These are phyloP conservation scores for Fusarium xylarioides DNA, from an alignment of 2,329 filamentous ascomycete species.

Conservation along the genomic window DNA sequence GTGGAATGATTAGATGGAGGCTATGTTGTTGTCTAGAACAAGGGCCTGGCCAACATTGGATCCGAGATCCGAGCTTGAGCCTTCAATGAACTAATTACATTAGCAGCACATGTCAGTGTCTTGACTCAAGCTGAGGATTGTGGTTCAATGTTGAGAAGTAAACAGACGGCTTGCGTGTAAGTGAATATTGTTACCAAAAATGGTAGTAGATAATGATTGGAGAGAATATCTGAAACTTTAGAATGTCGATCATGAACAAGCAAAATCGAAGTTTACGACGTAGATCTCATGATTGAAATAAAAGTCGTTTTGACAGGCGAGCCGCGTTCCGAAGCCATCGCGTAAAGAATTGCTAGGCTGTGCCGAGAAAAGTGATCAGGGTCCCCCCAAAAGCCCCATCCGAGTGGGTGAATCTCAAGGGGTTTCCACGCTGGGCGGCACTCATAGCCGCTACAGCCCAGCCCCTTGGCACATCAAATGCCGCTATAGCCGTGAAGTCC, in stretches of 20 bases:
- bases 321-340: constrained; percentile 32
- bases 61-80: neutral
- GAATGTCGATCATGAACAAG: neutral
- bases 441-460: constrained; percentile 27
- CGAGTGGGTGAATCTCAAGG: neutral
- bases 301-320: neutral
- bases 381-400: constrained; percentile 3
- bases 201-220: neutral
- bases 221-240: neutral
- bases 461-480: constrained; percentile 32
- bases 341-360: constrained; percentile 6
- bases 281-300: neutral
- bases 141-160: neutral
- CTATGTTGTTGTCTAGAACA: neutral
- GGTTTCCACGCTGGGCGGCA: constrained; percentile 21
- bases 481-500: constrained; percentile 30
- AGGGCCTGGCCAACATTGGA: neutral
- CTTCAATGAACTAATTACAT: neutral
- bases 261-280: neutral
- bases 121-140: neutral
- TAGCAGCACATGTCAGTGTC: neutral
- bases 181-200: neutral
- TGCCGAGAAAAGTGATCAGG: constrained; percentile 16
- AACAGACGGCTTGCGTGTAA: neutral
- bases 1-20: neutral